Conservation (phyloP, 2,329 filamentous ascomycete genomes). For the Ceratocystis cacaofunesta region DNA sequence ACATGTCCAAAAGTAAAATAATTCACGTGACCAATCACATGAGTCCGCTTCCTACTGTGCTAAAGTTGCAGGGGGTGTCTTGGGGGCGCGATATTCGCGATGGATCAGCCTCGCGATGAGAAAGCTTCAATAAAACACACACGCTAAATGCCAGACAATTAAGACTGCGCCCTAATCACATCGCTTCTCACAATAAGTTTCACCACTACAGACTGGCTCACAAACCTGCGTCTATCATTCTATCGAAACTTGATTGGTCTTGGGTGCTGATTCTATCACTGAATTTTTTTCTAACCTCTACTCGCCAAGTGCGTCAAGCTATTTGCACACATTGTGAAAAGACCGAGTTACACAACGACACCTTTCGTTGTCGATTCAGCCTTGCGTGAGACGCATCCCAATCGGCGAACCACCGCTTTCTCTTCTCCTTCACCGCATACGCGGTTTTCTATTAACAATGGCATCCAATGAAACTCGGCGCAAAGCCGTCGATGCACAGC, state of each 20-base stretch:
- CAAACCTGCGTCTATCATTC: not conserved
- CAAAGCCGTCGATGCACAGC: conserved; percentile 11
- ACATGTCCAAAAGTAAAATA: not conserved
- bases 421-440: not conserved
- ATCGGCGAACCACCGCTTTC: not conserved
- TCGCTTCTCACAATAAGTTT: not conserved
- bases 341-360: not conserved
- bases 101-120: conserved; percentile 16
- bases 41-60: not conserved
- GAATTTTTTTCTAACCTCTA: not conserved
- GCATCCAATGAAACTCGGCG: conserved; percentile 13
- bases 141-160: not conserved
- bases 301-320: not conserved
- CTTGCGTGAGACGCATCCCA: not conserved
- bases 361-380: not conserved
- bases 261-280: not conserved
- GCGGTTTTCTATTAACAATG: conserved; percentile 3
- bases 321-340: not conserved
- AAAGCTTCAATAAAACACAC: conserved; percentile 1
- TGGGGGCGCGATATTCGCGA: conserved; percentile 14
- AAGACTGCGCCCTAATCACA: not conserved
- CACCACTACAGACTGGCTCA: not conserved
- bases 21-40: not conserved
- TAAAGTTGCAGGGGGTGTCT: not conserved
- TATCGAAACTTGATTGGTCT: not conserved